These are phyloP conservation scores for Saussurea involucrata DNA, from an alignment of 129 eudicot species.

Conservation along the genomic window DNA sequence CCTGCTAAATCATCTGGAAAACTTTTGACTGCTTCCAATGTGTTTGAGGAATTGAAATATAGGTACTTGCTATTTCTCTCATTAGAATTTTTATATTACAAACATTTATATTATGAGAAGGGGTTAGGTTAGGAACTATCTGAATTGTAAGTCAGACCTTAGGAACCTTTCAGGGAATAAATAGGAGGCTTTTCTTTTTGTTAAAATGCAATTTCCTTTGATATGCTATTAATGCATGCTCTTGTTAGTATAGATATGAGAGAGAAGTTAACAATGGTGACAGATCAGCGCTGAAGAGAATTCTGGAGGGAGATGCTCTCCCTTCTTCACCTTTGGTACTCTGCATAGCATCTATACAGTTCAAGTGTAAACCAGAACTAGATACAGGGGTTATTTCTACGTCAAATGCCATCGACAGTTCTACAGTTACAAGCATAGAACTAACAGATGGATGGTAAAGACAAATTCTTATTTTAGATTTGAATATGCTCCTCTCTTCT, in stretches of 20 bases:
- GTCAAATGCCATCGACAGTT: conserved; percentile 25
- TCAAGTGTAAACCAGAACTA: conserved; percentile 24
- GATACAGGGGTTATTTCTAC: conserved; percentile 26
- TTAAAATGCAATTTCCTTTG: conserved; percentile 4
- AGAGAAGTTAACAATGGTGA: conserved; percentile 91
- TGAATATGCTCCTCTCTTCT: conserved; percentile 11
- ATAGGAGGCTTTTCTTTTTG: neutral
- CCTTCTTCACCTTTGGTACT: conserved; percentile 81
- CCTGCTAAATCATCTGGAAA: conserved; percentile 54
- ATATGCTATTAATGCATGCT: conserved; percentile 7
- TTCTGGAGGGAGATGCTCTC: conserved; percentile 87
- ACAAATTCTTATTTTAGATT: conserved; percentile 2
- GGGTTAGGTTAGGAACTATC: neutral
- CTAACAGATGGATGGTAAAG: conserved; percentile 94
- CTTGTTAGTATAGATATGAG: conserved; percentile 66
- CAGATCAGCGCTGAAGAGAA: conserved; percentile 81
- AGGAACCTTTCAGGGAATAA: too few species aligned
- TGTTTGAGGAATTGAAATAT: conserved; percentile 79
- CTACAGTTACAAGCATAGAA: conserved; percentile 46
- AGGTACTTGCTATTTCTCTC: conserved; percentile 40
- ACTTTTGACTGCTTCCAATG: conserved; percentile 60
- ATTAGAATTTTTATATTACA: neutral
- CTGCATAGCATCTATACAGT: conserved; percentile 69
- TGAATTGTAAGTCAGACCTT: too few species aligned
- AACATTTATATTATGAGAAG: neutral